Evolutionary conservation across 176 grass and related monocot species (phyloP).

Genomic region (Phyllostachys edulis): DNA sequence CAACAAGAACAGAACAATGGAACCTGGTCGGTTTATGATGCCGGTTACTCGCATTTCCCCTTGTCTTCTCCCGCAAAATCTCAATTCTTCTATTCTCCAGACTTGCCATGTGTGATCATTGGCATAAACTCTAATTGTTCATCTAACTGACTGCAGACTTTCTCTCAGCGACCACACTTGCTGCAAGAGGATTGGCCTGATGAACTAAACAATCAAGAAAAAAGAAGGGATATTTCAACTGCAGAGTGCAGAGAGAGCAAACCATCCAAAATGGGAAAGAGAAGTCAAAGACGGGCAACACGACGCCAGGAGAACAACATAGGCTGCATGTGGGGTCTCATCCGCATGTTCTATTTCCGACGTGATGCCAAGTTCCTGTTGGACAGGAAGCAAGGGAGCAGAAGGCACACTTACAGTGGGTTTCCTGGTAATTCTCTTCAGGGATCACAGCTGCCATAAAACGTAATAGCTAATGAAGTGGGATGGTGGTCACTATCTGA

Average conservation of each 20-base stretch:
- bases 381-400: slow-evolving; percentile 59
- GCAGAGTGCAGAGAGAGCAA: neutral
- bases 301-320: slow-evolving; percentile 33
- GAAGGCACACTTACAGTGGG: slow-evolving; percentile 22
- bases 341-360: slow-evolving; percentile 70
- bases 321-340: slow-evolving; percentile 77
- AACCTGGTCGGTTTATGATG: neutral
- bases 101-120: neutral
- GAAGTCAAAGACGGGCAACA: slow-evolving; percentile 11
- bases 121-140: neutral
- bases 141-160: neutral
- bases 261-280: slow-evolving; percentile 59
- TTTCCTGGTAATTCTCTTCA: slow-evolving; percentile 28
- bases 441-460: neutral
- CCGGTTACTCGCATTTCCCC: neutral
- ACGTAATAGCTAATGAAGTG: neutral
- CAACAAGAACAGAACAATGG: neutral
- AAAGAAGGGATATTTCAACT: neutral
- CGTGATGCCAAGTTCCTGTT: slow-evolving; percentile 62
- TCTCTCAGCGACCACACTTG: neutral
- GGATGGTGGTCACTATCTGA: neutral
- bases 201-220: neutral
- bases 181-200: neutral
- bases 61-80: neutral
- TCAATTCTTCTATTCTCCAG: neutral